Evolutionary conservation across 345 rosid species (phyloP), one percentile per base, ranked within the genome.

Genomic region (Populus tremula): DNA sequence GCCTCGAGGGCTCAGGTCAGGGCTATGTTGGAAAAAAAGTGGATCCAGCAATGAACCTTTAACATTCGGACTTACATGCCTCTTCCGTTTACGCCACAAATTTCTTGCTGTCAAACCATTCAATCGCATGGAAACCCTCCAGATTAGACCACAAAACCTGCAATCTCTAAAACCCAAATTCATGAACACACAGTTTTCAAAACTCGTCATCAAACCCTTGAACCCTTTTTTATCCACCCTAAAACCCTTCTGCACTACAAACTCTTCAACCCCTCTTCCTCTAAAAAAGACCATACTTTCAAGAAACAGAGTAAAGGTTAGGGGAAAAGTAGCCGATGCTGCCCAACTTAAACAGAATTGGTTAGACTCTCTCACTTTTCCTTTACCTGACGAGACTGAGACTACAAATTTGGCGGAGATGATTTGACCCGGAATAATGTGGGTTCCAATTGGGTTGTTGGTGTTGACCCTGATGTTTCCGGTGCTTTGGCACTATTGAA

Each of bases 381-480:
- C 87, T 12, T 82, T 73, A 35, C 82, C 74, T 38, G 35, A 13
- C 10, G 21, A 36, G 36, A 61, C 33, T 65, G 50, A 21, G 66
- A 71, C 31, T 10, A 7, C 73, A 7, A 21, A 12, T 29, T 31
- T n/a, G 33, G 1, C 12, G 78, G 59, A 17, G 65, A 16, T 5
- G 88, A 81, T 11, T 43, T 72, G 33, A 70, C 74, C 61, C 78
- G 6, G 27, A 36, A 29, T 77, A 64, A 63, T 79, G 54, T 59
- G 69, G 88, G 84, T 70, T 82, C 89, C 66, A 66, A 71, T n/a
- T 93, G 88, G 87, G 89, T 89, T 76, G 49, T 93, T 31, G 98
- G 99, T 50, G 53, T 95, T 73, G 98, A 94, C 87, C 98, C 96
- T 27, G 95, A 94, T 79, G 67, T 87, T 74, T 91, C 94, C 6